These are phyloP conservation scores for Backusella psychrophila DNA, from an alignment of 192 early-diverging fungal species.

Conservation along the genomic window DNA sequence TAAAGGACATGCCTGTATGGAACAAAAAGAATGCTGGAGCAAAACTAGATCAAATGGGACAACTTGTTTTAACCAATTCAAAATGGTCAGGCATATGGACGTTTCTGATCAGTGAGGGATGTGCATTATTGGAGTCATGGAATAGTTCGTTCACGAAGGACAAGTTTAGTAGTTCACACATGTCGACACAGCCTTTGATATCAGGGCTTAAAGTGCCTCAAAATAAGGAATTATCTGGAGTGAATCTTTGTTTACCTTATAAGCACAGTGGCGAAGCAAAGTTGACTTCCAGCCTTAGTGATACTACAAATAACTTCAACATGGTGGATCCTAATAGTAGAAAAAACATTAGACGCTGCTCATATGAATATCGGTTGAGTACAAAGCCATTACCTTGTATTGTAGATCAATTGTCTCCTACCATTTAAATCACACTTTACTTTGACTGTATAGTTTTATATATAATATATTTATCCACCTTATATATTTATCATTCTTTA, in stretches of 20 bases:
- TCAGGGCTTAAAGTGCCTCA: neutral
- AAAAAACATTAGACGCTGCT: neutral
- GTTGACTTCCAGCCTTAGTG: neutral
- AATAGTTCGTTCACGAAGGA: neutral
- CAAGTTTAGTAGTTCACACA: neutral
- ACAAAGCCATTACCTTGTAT: neutral
- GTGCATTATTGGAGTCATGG: slow-evolving; percentile 8
- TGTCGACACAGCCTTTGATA: neutral
- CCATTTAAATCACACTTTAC: neutral
- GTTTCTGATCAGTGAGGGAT: slow-evolving; percentile 19
- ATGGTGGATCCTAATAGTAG: neutral
- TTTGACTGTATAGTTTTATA: neutral
- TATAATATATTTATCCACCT: neutral
- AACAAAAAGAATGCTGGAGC: neutral
- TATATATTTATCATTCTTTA: neutral
- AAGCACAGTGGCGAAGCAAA: neutral
- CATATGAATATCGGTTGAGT: neutral
- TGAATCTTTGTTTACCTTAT: neutral
- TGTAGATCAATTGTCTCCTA: neutral
- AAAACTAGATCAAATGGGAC: slow-evolving; percentile 15
- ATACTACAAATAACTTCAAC: neutral
- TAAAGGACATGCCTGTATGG: slow-evolving; percentile 4
- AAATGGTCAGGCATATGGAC: slow-evolving; percentile 30
- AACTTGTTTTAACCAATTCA: slow-evolving; percentile 21
- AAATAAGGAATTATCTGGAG: too few relatives aligned